Evolutionary conservation across 2,329 filamentous ascomycete genomes (phyloP).

Genomic region (Penicillium sp.): DNA sequence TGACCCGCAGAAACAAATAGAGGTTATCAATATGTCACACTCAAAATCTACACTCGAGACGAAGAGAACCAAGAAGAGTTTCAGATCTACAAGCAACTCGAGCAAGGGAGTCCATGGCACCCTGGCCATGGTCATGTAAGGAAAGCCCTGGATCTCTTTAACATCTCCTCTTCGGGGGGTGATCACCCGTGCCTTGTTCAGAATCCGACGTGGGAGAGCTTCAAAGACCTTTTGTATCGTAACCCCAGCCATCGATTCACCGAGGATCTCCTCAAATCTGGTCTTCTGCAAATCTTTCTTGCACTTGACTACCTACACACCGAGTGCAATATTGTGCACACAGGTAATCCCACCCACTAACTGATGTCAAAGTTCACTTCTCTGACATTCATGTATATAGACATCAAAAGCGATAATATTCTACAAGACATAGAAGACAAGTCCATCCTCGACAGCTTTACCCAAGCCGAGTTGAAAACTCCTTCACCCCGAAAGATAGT

Average conservation of each 20-base stretch:
- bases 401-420: constrained; percentile 9
- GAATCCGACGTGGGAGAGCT: constrained; percentile 44
- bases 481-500: constrained; percentile 29
- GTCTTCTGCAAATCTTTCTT: constrained; percentile 40
- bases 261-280: constrained; percentile 38
- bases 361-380: background rate
- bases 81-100: constrained; percentile 31
- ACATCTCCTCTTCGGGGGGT: constrained; percentile 27
- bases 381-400: background rate
- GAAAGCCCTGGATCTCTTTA: constrained; percentile 34
- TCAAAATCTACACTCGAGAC: constrained; percentile 27
- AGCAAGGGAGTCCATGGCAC: constrained; percentile 25
- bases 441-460: background rate
- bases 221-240: constrained; percentile 40
- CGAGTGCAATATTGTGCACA: constrained; percentile 9
- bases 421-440: background rate
- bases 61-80: constrained; percentile 22
- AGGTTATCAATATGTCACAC: constrained; percentile 24
- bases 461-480: background rate
- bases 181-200: constrained; percentile 36
- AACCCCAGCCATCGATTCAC: constrained; percentile 42
- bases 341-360: background rate
- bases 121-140: constrained; percentile 33
- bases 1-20: constrained; percentile 17
- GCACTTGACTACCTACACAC: constrained; percentile 40